Percentiles rank a stretch among this genome's conserved stretches.
phyloP scores from a whole-genome alignment of 75 land plant species.

The Ceratopteris richardii region DNA sequence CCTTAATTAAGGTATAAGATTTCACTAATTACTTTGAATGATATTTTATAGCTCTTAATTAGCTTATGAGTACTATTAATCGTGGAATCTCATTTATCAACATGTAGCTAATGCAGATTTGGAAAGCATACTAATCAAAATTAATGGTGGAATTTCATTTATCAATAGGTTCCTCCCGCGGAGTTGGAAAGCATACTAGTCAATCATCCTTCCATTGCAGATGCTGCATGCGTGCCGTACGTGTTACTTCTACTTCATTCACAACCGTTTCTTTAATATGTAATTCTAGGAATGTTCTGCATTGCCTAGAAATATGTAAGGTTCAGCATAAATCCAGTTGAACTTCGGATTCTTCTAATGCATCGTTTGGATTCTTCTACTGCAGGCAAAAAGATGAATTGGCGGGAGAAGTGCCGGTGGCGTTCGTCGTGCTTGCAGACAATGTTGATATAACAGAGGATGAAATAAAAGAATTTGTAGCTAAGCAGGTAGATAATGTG shows the following conservation, averaged over 20 bases:
- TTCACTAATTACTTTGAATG: too few species aligned
- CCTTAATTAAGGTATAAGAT: too few species aligned
- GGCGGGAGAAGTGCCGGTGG: slow-evolving; percentile 72
- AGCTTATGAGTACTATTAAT: too few species aligned
- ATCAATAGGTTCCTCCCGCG: slow-evolving; percentile 70
- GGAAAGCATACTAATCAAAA: background rate
- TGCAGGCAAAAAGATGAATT: slow-evolving; percentile 59
- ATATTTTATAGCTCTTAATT: too few species aligned
- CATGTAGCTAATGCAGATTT: too few species aligned
- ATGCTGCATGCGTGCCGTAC: slow-evolving; percentile 93
- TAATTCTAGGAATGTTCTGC: too few species aligned
- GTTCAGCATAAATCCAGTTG: too few species aligned
- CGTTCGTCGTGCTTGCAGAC: slow-evolving; percentile 42
- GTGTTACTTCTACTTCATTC: slow-evolving; percentile 10
- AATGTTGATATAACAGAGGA: slow-evolving; percentile 41
- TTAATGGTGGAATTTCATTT: too few species aligned
- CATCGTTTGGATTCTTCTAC: background rate
- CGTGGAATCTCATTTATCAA: too few species aligned
- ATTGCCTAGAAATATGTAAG: too few species aligned
- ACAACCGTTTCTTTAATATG: background rate
- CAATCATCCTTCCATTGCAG: slow-evolving; percentile 56
- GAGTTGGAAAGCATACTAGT: slow-evolving; percentile 64
- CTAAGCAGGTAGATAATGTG: slow-evolving; percentile 38
- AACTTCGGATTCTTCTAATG: background rate
- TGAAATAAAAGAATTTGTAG: slow-evolving; percentile 48